A percentile compares a stretch with the other conserved stretches of the same genome.
Evolutionary conservation across 2,329 filamentous ascomycete species (phyloP).

Genomic region (Claviceps pusilla): DNA sequence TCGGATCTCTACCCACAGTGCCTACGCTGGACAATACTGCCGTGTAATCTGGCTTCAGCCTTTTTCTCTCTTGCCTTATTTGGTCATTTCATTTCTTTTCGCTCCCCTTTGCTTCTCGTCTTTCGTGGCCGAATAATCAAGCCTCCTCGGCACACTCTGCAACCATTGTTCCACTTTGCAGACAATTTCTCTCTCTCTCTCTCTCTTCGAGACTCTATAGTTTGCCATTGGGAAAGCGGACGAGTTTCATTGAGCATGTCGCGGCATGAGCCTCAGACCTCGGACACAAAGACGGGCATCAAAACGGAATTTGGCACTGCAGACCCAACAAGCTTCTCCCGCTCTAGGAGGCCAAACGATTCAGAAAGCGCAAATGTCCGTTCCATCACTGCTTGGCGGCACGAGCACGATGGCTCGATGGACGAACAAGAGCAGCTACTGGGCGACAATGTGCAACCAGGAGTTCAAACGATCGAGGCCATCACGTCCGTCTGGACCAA

Average conservation of each 20-base stretch:
- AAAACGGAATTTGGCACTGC: background rate
- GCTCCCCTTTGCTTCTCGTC: too few species aligned
- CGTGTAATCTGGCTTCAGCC: too few species aligned
- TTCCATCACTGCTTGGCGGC: background rate
- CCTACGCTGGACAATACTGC: too few species aligned
- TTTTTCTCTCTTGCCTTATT: too few species aligned
- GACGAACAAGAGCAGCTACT: constrained; percentile 5
- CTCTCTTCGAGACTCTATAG: too few species aligned
- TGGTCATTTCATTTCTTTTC: too few species aligned
- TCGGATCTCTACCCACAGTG: too few species aligned
- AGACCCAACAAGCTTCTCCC: background rate
- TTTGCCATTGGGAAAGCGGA: too few species aligned
- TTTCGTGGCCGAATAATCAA: too few species aligned
- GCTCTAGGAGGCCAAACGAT: background rate
- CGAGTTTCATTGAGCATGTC: background rate
- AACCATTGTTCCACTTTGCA: too few species aligned
- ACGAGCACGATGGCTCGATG: background rate
- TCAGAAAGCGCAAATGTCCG: background rate
- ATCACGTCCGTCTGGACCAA: constrained; percentile 24
- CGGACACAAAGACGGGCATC: background rate
- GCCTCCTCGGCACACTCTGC: too few species aligned
- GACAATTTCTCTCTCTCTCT: too few species aligned
- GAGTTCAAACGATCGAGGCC: constrained; percentile 26
- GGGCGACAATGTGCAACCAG: constrained; percentile 14
- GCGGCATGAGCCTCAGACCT: background rate